Conservation (phyloP, 768 basidiomycete species). For the Podaxis sp. region DNA sequence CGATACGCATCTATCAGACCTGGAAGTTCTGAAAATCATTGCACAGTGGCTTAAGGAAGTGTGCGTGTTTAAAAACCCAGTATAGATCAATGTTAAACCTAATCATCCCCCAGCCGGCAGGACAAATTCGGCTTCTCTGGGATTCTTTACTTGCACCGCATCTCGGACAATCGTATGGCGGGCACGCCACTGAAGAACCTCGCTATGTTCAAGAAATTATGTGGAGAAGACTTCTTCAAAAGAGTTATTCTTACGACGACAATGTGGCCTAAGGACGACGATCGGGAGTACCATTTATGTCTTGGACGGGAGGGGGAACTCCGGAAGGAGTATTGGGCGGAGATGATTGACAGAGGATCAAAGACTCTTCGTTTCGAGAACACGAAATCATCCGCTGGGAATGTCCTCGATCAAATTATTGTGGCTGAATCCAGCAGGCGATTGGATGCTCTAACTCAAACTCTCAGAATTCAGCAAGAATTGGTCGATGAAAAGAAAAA, state of each 20-base stretch:
- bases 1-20: neutral
- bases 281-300: neutral
- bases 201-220: constrained; percentile 19
- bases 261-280: neutral
- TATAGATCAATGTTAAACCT: neutral
- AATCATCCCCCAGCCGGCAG: neutral
- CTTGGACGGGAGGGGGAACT: neutral
- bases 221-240: neutral
- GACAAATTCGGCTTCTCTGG: neutral
- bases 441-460: neutral
- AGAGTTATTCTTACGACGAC: neutral
- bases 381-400: neutral
- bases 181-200: constrained; percentile 8
- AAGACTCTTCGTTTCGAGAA: neutral
- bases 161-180: constrained; percentile 9
- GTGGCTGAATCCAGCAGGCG: neutral
- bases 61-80: neutral
- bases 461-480: neutral
- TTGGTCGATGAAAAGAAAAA: neutral
- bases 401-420: neutral
- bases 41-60: neutral
- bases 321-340: neutral
- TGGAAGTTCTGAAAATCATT: neutral
- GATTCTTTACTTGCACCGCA: constrained; percentile 15
- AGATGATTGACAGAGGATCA: neutral